Base-by-base conservation (phyloP, 495 filamentous ascomycete genomes). In the Glonium stellatum region DNA sequence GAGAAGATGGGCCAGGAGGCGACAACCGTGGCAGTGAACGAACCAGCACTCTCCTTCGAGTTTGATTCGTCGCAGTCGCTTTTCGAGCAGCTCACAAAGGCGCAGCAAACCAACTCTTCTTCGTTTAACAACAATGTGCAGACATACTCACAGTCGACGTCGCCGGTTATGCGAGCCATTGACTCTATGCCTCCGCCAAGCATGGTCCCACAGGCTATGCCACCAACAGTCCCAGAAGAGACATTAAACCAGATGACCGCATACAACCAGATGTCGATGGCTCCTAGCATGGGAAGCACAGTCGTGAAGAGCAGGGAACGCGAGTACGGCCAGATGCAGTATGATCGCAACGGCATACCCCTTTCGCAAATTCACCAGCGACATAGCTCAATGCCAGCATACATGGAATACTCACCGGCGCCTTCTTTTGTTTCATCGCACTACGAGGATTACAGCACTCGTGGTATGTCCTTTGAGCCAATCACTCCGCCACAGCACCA, bases 1-100 rank as follows among this genome's bases (percentile, higher is more conserved):
- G 93, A 98, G 77, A 98, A 98, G 82, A 97, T 97, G 92, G 85
- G 87, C 62, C 93, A 98, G 77, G 93, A 98, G 73, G 89, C 93
- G 46, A 98, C 93, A 21, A 98, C 93, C 15, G 83, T 96, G 65
- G 93, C 95, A 58, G 90, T 96, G 69, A 92, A 83, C 80, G 93
- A 98, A 76, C 93, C 93, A 23, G 93, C 93, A 63, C 77, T 97
- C 69, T 97, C 95, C 5, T 98, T 98, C 74, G 90, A 97, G 75
- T 98, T 96, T 74, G 93, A 98, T 76, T 96, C 93, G 56, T 97
- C 95, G 42, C 93, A 98, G 76, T 97, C 93, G 64, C 83, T 98
- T 57, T 98, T 96, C 75, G 93, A 98, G 80, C 95, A 97, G 77
- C 87, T 98, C 81, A 97, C 93, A 67, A 98, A 97, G 79, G 90